These are phyloP conservation scores for Pinus tabuliformis DNA, from an alignment of 75 land plant species.

Conservation along the genomic window DNA sequence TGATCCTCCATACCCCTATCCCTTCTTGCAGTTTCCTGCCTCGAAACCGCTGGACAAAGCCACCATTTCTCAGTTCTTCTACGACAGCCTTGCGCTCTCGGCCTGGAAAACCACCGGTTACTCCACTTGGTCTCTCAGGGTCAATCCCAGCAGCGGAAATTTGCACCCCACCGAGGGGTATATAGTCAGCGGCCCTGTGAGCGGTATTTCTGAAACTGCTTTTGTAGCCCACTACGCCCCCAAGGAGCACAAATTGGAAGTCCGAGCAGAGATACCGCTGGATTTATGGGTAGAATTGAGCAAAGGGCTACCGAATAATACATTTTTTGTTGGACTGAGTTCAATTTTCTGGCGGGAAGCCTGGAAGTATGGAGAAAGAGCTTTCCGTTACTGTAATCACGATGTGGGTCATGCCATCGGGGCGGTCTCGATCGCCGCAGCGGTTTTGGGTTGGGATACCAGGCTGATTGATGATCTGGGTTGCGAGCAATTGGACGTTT, in stretches of 20 bases:
- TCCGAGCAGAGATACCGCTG: conserved; percentile 47
- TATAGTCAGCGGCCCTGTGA: conserved; percentile 59
- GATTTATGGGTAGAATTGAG: conserved; percentile 25
- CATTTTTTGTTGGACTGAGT: conserved; percentile 58
- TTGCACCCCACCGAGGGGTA: conserved; percentile 95
- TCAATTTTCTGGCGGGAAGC: conserved; percentile 98
- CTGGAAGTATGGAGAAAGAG: conserved; percentile 99
- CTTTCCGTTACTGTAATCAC: conserved; percentile 93
- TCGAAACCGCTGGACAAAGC: conserved; percentile 37
- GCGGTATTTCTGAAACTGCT: conserved; percentile 35
- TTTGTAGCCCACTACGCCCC: conserved; percentile 95
- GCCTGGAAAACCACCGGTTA: conserved; percentile 90
- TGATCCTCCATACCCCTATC: conserved; percentile 21
- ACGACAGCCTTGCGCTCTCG: conserved; percentile 83
- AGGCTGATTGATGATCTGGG: conserved; percentile 75
- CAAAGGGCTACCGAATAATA: conserved; percentile 30
- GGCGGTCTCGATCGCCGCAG: conserved; percentile 82
- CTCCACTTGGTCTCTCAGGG: conserved; percentile 95
- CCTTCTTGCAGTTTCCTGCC: conserved; percentile 28
- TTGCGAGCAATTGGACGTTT: conserved; percentile 34
- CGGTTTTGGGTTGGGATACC: conserved; percentile 83
- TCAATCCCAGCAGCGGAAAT: conserved; percentile 97
- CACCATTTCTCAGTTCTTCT: conserved; percentile 79
- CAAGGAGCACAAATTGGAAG: conserved; percentile 83
- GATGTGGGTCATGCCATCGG: conserved; percentile 97